Percentiles rank a stretch among this genome's conserved stretches.
phyloP scores from a whole-genome alignment of 1,284 basidiomycete genomes.

The Ustilago loliicola region DNA sequence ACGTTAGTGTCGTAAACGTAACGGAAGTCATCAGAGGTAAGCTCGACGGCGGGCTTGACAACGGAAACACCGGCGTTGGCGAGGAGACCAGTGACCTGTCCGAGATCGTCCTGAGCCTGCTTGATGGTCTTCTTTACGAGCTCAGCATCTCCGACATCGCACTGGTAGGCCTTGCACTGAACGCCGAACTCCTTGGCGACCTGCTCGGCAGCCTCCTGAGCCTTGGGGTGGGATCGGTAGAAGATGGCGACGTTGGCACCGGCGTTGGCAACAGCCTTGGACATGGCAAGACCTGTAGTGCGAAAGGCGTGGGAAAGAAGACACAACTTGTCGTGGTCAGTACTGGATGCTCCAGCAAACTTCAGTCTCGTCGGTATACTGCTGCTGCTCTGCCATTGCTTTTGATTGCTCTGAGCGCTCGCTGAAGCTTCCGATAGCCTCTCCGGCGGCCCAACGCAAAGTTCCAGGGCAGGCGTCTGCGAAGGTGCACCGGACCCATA shows the following conservation, averaged over 20 bases:
- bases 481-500: neutral
- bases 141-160: constrained; percentile 67
- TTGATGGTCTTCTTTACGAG: constrained; percentile 67
- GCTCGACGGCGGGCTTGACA: constrained; percentile 70
- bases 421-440: neutral
- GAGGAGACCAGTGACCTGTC: constrained; percentile 65
- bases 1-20: constrained; percentile 70
- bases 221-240: constrained; percentile 69
- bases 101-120: constrained; percentile 65
- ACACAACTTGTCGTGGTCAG: neutral
- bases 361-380: neutral
- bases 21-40: constrained; percentile 68
- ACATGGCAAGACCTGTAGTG: constrained; percentile 65
- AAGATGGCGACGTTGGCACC: constrained; percentile 70
- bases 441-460: neutral
- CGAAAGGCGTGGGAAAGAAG: neutral
- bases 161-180: constrained; percentile 70
- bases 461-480: too few species aligned
- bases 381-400: neutral
- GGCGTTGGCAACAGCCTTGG: constrained; percentile 65
- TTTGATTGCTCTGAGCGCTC: neutral
- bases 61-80: constrained; percentile 69
- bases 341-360: neutral
- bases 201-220: constrained; percentile 63
- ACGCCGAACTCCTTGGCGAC: constrained; percentile 68